These are phyloP conservation scores for Anisodus tanguticus DNA, from an alignment of 257 asterid species.

Conservation along the genomic window DNA sequence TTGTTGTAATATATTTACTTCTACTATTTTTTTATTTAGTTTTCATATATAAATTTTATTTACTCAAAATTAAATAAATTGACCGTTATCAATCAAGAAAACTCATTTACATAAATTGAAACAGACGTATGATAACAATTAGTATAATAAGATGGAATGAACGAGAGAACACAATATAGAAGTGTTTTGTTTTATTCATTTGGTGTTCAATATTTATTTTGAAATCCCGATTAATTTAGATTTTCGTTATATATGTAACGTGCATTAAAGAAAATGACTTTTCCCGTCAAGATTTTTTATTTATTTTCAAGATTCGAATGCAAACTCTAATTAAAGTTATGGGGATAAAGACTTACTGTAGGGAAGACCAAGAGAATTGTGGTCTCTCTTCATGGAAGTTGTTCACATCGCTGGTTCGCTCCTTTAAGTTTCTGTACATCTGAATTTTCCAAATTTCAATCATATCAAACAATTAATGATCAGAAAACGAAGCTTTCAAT, in stretches of 20 bases:
- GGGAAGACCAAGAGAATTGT: constrained; percentile 15
- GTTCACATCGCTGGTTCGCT: background rate
- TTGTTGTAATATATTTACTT: too few relatives aligned
- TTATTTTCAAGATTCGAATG: too few relatives aligned
- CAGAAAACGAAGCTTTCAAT: background rate
- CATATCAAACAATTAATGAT: background rate
- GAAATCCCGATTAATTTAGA: background rate
- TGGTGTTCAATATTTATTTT: background rate
- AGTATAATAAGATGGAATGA: background rate
- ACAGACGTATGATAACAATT: too few relatives aligned
- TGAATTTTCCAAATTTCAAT: background rate
- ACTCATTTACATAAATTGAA: background rate
- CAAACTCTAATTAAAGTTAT: too few relatives aligned
- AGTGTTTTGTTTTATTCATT: background rate
- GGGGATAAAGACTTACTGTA: background rate
- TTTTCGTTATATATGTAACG: background rate
- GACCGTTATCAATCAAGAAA: too few relatives aligned
- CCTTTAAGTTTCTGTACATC: constrained; percentile 35
- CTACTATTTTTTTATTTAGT: too few relatives aligned
- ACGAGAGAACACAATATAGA: too few relatives aligned
- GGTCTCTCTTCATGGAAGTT: constrained; percentile 16
- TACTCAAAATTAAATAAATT: too few relatives aligned
- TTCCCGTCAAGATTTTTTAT: background rate
- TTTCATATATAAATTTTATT: too few relatives aligned
- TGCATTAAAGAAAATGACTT: background rate